phyloP scores from a whole-genome alignment of 169 alveolate genomes.

The Perkinsus chesapeaki region DNA sequence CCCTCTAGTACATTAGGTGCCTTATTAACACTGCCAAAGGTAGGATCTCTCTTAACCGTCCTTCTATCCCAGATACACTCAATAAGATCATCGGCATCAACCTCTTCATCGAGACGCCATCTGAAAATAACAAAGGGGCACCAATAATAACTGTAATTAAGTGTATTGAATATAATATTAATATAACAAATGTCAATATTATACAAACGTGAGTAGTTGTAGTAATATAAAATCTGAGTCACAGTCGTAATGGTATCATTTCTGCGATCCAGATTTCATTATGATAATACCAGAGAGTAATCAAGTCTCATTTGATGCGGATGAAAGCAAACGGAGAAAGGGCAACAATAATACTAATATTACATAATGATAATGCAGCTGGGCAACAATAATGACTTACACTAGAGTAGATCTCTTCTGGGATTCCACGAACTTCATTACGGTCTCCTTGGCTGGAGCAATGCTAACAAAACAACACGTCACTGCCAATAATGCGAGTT shows the following conservation, averaged over 20 bases:
- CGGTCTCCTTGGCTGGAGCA: not conserved
- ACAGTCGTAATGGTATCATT: too few species aligned
- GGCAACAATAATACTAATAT: too few species aligned
- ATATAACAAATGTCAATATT: too few species aligned
- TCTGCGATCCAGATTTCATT: too few species aligned
- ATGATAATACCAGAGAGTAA: too few species aligned
- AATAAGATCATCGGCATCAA: not conserved
- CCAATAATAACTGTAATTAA: too few species aligned
- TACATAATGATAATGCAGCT: not conserved
- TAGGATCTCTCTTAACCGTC: not conserved
- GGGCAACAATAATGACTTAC: not conserved
- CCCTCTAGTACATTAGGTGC: not conserved
- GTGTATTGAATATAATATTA: too few species aligned
- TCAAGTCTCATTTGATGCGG: too few species aligned
- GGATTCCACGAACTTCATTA: not conserved
- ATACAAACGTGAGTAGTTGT: too few species aligned
- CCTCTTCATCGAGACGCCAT: not conserved
- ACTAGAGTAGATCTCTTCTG: not conserved
- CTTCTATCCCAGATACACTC: not conserved
- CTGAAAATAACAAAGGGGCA: too few species aligned
- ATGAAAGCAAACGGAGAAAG: too few species aligned
- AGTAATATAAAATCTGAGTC: too few species aligned
- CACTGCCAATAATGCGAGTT: not conserved
- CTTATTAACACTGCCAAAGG: not conserved
- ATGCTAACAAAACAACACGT: not conserved